A percentile compares a stretch with the other conserved stretches of the same genome.
phyloP scores from a whole-genome alignment of 352 stramenopile species.

The Phytophthora cactorum region DNA sequence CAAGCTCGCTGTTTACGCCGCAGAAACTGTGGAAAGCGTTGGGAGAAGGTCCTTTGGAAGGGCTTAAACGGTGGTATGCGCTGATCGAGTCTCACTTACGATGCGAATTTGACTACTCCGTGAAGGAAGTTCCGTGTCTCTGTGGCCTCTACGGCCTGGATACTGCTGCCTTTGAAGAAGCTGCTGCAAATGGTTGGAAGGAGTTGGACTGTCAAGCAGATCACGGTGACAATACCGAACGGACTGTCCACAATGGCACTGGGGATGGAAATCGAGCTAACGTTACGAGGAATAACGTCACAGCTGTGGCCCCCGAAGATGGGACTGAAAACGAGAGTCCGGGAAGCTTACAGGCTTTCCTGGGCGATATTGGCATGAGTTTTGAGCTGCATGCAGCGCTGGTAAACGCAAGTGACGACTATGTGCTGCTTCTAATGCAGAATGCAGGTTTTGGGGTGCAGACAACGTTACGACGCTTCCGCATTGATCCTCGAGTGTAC shows the following conservation, averaged over 20 bases:
- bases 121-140: conserved; percentile 71
- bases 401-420: conserved; percentile 69
- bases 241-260: conserved; percentile 7
- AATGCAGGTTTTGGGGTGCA: conserved; percentile 54
- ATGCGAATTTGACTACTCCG: conserved; percentile 83
- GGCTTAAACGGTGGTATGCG: conserved; percentile 79
- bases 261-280: conserved; percentile 4
- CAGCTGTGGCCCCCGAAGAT: not conserved
- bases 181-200: conserved; percentile 25
- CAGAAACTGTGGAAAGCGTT: conserved; percentile 79
- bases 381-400: conserved; percentile 51
- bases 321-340: conserved; percentile 8
- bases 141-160: conserved; percentile 81
- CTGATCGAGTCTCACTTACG: conserved; percentile 83
- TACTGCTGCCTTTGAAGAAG: conserved; percentile 46
- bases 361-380: conserved; percentile 60
- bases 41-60: conserved; percentile 68
- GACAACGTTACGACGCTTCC: conserved; percentile 63
- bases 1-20: conserved; percentile 80
- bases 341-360: conserved; percentile 41
- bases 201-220: conserved; percentile 10
- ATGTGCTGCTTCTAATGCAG: conserved; percentile 76
- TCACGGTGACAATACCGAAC: conserved; percentile 1
- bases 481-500: conserved; percentile 74
- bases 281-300: not conserved